phyloP scores from a whole-genome alignment of 106 monocot species.

The Cymbidium sinense region DNA sequence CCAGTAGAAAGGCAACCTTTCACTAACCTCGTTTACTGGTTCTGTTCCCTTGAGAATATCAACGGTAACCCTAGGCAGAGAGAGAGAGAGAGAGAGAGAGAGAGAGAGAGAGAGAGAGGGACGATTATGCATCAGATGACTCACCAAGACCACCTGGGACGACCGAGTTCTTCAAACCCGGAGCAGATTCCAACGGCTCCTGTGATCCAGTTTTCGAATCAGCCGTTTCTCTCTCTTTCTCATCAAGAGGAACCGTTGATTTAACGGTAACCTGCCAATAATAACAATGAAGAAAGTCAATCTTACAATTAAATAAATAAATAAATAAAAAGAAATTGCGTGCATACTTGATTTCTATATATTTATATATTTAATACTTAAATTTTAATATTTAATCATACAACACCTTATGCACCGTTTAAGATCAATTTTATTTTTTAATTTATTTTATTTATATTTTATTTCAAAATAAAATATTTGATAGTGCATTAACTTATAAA shows the following conservation, averaged over 20 bases:
- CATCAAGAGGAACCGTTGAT: neutral
- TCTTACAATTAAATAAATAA: too few species aligned
- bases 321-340: too few species aligned
- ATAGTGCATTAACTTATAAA: neutral
- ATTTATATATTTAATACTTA: too few species aligned
- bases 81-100: too few species aligned
- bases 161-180: slow-evolving; percentile 2
- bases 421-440: too few species aligned
- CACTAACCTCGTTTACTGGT: slow-evolving; percentile 10
- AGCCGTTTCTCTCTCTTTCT: slow-evolving; percentile 12
- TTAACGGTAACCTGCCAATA: slow-evolving; percentile 5
- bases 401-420: too few species aligned
- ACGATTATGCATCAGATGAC: slow-evolving; percentile 5
- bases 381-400: too few species aligned
- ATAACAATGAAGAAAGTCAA: neutral
- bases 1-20: too few species aligned
- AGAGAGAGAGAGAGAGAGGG: too few species aligned
- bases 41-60: neutral
- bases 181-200: slow-evolving; percentile 7
- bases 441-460: too few species aligned
- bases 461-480: too few species aligned
- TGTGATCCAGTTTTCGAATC: neutral
- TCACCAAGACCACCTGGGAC: neutral
- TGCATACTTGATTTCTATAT: too few species aligned
- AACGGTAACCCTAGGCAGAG: neutral